Percentiles rank a stretch among this genome's conserved stretches.
Conservation (phyloP, 257 asterid genomes). For the Cinchona pubescens region DNA sequence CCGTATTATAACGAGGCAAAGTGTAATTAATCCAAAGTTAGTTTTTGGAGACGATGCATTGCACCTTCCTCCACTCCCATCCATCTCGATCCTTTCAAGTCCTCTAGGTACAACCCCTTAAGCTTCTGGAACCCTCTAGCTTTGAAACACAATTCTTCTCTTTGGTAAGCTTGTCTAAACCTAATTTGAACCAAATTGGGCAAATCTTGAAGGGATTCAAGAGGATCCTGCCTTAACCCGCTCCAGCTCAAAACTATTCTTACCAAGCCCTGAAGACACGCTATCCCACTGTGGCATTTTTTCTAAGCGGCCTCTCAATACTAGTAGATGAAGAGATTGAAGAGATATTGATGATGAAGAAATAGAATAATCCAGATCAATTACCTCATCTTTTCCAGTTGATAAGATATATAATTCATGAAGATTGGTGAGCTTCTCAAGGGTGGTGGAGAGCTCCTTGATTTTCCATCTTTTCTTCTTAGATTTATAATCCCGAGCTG, state of each 20-base stretch:
- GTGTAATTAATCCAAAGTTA: no score
- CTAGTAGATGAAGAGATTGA: slow-evolving; percentile 10
- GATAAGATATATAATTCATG: not conserved
- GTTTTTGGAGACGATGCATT: not conserved
- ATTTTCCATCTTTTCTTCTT: slow-evolving; percentile 19
- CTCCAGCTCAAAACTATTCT: not conserved
- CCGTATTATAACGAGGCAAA: no score
- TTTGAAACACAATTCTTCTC: slow-evolving; percentile 28
- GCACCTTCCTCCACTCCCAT: slow-evolving; percentile 6
- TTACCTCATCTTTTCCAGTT: not conserved
- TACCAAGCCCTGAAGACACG: slow-evolving; percentile 15
- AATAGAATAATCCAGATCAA: slow-evolving; percentile 19
- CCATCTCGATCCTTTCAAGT: not conserved
- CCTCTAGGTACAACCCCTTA: not conserved
- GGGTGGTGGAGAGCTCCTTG: slow-evolving; percentile 20
- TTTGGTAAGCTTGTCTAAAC: slow-evolving; percentile 19
- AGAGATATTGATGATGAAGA: slow-evolving; percentile 9
- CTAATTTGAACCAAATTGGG: slow-evolving; percentile 20
- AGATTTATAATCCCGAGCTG: slow-evolving; percentile 16
- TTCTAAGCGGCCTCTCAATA: slow-evolving; percentile 11
- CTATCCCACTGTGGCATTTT: slow-evolving; percentile 29
- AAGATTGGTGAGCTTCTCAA: slow-evolving; percentile 22
- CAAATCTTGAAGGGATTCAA: slow-evolving; percentile 28
- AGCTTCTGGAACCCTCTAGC: slow-evolving; percentile 8
- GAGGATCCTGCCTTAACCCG: slow-evolving; percentile 16